Percentiles rank a stretch among this genome's conserved stretches.
phyloP scores from a whole-genome alignment of 352 stramenopile species.

The Lagenidium giganteum region DNA sequence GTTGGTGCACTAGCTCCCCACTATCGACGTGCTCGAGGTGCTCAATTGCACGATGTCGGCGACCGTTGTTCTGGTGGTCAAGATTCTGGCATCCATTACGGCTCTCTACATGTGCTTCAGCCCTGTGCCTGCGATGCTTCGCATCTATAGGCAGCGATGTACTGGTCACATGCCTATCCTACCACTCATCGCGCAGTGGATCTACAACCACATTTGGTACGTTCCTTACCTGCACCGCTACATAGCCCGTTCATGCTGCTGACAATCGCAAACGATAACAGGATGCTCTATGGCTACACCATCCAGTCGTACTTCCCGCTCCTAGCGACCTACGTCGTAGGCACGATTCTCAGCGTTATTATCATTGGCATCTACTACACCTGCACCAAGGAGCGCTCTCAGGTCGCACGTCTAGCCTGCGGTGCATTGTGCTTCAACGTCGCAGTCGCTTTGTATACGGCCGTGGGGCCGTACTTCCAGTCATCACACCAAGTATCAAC shows the following conservation, averaged over 20 bases:
- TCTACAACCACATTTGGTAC: constrained; percentile 46
- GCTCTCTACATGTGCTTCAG: constrained; percentile 44
- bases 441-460: constrained; percentile 15
- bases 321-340: constrained; percentile 29
- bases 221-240: no score
- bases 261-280: constrained; percentile 2
- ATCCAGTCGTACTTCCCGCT: constrained; percentile 48
- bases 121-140: constrained; percentile 21
- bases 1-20: no score
- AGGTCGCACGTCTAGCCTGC: constrained; percentile 19
- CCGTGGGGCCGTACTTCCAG: constrained; percentile 20
- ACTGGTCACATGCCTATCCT: constrained; percentile 36
- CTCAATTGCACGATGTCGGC: constrained; percentile 10
- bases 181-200: constrained; percentile 33
- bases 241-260: no score
- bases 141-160: constrained; percentile 20
- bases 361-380: constrained; percentile 47
- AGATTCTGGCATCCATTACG: constrained; percentile 29
- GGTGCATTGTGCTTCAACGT: constrained; percentile 26
- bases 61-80: constrained; percentile 19
- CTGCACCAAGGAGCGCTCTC: constrained; percentile 24
- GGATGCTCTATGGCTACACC: constrained; percentile 43
- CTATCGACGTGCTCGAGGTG: no score
- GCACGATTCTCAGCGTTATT: constrained; percentile 25
- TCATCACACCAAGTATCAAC: constrained; percentile 18